A percentile compares a stretch with the other conserved stretches of the same genome.
Evolutionary conservation across 2,329 filamentous ascomycete genomes (phyloP).

Genomic region (Colletotrichum falcatum): DNA sequence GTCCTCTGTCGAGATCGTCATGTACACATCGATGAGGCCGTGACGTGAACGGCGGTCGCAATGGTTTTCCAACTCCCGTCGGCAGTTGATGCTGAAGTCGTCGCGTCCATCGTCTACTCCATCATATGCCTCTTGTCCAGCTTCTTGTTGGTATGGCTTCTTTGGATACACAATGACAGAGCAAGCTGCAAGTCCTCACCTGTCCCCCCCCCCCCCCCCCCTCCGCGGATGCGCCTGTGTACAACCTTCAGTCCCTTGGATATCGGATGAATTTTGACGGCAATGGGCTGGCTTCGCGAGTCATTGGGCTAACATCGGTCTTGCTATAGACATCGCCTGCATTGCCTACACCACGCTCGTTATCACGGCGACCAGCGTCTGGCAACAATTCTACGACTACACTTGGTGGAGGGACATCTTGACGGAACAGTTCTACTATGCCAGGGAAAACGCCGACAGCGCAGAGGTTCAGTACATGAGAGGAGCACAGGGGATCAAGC

Average conservation of each 20-base stretch:
- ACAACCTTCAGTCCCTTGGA: too few species aligned
- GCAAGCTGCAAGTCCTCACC: slow-evolving; percentile 28
- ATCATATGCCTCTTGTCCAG: slow-evolving; percentile 35
- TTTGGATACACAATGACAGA: slow-evolving; percentile 37
- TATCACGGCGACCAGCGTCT: slow-evolving; percentile 28
- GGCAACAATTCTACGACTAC: slow-evolving; percentile 36
- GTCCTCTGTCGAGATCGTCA: slow-evolving; percentile 19
- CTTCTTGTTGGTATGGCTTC: slow-evolving; percentile 31
- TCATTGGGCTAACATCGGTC: neutral
- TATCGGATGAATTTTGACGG: neutral
- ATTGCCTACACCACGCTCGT: slow-evolving; percentile 32
- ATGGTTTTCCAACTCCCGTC: slow-evolving; percentile 40
- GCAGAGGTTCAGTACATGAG: slow-evolving; percentile 34
- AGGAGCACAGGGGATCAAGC: slow-evolving; percentile 33
- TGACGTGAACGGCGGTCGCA: slow-evolving; percentile 21
- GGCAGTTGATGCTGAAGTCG: slow-evolving; percentile 29
- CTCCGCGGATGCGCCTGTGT: too few species aligned
- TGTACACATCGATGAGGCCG: slow-evolving; percentile 33
- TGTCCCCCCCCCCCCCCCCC: neutral
- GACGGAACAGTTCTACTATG: slow-evolving; percentile 35
- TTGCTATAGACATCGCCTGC: slow-evolving; percentile 31
- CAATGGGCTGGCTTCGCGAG: neutral
- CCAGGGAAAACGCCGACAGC: slow-evolving; percentile 29
- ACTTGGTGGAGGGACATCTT: slow-evolving; percentile 29
- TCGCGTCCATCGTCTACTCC: slow-evolving; percentile 32